phyloP scores from a whole-genome alignment of 1,139 yeast genomes.

The Pichia sp. region DNA sequence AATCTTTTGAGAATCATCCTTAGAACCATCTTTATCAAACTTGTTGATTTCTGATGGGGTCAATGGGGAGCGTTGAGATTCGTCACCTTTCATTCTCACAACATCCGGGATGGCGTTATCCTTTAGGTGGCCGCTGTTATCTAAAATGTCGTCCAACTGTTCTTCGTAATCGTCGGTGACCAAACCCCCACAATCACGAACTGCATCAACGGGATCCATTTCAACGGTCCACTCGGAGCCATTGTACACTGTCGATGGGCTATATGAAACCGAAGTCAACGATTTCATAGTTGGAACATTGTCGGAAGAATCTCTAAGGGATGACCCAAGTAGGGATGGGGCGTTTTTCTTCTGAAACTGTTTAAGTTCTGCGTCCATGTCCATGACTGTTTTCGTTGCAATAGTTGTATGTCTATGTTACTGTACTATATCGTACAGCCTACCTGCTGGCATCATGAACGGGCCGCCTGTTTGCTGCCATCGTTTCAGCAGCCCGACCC shows the following conservation, averaged over 20 bases:
- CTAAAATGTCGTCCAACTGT: constrained; percentile 45
- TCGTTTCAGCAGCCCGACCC: too few species aligned
- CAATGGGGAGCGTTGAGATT: neutral
- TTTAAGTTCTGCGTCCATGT: constrained; percentile 49
- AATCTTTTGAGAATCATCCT: constrained; percentile 5
- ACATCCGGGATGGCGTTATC: constrained; percentile 33
- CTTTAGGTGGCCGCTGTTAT: constrained; percentile 45
- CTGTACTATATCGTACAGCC: too few species aligned
- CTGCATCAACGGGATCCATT: constrained; percentile 47
- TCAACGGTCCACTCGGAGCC: constrained; percentile 13
- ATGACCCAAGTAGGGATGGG: constrained; percentile 54
- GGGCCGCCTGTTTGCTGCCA: too few species aligned
- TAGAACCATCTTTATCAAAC: constrained; percentile 3
- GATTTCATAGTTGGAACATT: constrained; percentile 7
- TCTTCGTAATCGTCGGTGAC: constrained; percentile 51
- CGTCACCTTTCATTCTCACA: neutral
- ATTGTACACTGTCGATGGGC: constrained; percentile 16
- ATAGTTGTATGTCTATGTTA: neutral
- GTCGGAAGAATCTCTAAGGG: constrained; percentile 35
- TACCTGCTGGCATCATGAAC: too few species aligned
- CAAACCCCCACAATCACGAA: constrained; percentile 54
- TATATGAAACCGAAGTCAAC: constrained; percentile 6
- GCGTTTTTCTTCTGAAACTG: constrained; percentile 41
- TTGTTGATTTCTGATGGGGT: constrained; percentile 3
- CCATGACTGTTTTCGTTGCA: constrained; percentile 31